These are phyloP conservation scores for Yarrowia sp. DNA, from an alignment of 805 yeast species.

Conservation along the genomic window DNA sequence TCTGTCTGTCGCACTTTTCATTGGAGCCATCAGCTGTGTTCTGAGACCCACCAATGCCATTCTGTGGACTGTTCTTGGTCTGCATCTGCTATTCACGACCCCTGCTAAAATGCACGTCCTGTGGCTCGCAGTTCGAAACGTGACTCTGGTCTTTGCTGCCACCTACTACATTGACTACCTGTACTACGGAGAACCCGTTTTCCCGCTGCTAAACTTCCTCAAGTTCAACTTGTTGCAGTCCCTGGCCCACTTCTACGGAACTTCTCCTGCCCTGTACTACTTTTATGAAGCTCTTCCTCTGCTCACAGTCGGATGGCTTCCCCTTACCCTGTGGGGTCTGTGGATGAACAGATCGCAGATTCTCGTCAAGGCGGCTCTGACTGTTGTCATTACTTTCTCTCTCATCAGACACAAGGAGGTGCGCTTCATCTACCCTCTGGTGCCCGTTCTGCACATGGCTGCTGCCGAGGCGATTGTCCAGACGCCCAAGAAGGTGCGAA, in stretches of 20 bases:
- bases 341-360: constrained; percentile 44
- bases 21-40: constrained; percentile 70
- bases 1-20: constrained; percentile 53
- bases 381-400: constrained; percentile 66
- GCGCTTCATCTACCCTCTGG: constrained; percentile 83
- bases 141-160: constrained; percentile 48
- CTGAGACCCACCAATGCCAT: constrained; percentile 85
- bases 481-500: constrained; percentile 37
- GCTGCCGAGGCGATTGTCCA: constrained; percentile 54
- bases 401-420: constrained; percentile 84
- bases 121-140: constrained; percentile 44
- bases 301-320: constrained; percentile 68
- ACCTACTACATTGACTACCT: constrained; percentile 61
- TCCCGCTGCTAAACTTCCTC: constrained; percentile 74
- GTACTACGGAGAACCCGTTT: constrained; percentile 60
- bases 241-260: constrained; percentile 83
- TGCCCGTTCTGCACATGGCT: constrained; percentile 70
- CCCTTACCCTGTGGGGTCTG: constrained; percentile 61
- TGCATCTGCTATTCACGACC: constrained; percentile 42
- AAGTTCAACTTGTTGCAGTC: constrained; percentile 79
- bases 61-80: constrained; percentile 75
- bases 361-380: constrained; percentile 48
- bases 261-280: constrained; percentile 85
- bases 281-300: constrained; percentile 83
- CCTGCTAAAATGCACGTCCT: constrained; percentile 41